Base-by-base conservation (phyloP, 352 stramenopile genomes). In the Globisporangium takayamanum region DNA sequence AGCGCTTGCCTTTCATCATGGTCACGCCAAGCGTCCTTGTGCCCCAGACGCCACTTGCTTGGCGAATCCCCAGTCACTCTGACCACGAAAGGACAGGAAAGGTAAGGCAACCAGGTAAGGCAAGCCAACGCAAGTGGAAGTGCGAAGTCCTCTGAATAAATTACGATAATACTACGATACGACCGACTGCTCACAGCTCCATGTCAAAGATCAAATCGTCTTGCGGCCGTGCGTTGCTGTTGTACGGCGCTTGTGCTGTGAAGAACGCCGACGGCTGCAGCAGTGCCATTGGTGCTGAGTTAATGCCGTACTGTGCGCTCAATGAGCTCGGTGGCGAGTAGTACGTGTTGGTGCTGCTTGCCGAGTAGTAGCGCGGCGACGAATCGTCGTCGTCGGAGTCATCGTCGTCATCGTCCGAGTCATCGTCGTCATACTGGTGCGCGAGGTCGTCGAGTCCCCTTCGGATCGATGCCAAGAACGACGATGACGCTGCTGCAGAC, bases 171-270 rank as follows among this genome's bases (percentile, higher is more conserved):
- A 14, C 7, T n/a, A 14, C 4, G n/a, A 14, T 36, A 18, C 11
- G 39, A 44, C 2, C 6, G 39, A 44, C 44, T 1, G 20, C 28
- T 64, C 46, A 68, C 50, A 68, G 60, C 20, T 68, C 62, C 62
- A 68, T 64, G 50, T 59, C 53, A 47, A 68, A 68, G 36, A 68
- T 68, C 20, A 68, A 47, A 25, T 64, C 57, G 28, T 68, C 62
- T 33, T 59, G 5, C n/a, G 16, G 44, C 15, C n/a, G 44, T 18
- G 42, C 57, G 26, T n/a, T 37, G 39, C 22, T 47, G 28, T 3
- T 54, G 26, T 39, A 30, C 47, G 25, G 8, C 10, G 47, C 7
- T 8, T 33, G 20, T 3, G 22, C 28, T 2, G 26, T 15, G 15
- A 49, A 48, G 15, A 41, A 36, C n/a, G 46, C 7, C 46, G 11